Evolutionary conservation across 192 early-diverging fungal species (phyloP), one percentile per base, ranked within the genome.

Genomic region (Coemansia sp.): DNA sequence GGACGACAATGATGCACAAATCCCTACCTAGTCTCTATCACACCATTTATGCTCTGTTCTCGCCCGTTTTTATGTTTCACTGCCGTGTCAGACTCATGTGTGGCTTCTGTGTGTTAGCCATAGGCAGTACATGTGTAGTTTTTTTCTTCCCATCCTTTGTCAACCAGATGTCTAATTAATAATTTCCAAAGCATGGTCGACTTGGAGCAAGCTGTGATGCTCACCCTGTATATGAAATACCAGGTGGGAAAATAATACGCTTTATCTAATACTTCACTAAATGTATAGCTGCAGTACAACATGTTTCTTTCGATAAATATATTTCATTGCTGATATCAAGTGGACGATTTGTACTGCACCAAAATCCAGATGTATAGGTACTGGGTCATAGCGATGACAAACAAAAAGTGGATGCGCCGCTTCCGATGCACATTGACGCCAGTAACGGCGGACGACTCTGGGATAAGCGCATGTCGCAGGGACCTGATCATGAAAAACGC

Each of bases 401-500:
- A 92, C 79, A 98, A 70, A 79, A 97, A 95, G 72, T 94, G 87
- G 49, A 97, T 88, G 39, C 96, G 84, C 40, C 92, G 86, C 68
- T 94, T 93, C 41, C 94, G 83, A 45, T 92, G 89, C 17, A 88
- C 74, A 57, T 78, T 82, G 17, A 88, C 87, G 27, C 87, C 87
- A 12, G 77, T 83, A 60, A 87, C 87, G 4, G 86, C 71, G 10
- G 88, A 77, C 2, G 90, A 53, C 58, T 92, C 90, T 32, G 90
- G 89, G 38, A 92, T 80, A n/a, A 92, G 85, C 14, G 90, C 84
- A 56, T 92, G 86, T 47, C 89, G 84, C 80, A 94, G 76, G 10
- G 91, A 92, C 51, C 92, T 82, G 64, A 94, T 79, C 84, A 95
- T 88, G 65, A 95, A 97, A 79, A 97, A 96, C 22, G 92, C 94